These are phyloP conservation scores for Dactylellina haptotyla DNA, from an alignment of 2,329 filamentous ascomycete species.

Conservation along the genomic window DNA sequence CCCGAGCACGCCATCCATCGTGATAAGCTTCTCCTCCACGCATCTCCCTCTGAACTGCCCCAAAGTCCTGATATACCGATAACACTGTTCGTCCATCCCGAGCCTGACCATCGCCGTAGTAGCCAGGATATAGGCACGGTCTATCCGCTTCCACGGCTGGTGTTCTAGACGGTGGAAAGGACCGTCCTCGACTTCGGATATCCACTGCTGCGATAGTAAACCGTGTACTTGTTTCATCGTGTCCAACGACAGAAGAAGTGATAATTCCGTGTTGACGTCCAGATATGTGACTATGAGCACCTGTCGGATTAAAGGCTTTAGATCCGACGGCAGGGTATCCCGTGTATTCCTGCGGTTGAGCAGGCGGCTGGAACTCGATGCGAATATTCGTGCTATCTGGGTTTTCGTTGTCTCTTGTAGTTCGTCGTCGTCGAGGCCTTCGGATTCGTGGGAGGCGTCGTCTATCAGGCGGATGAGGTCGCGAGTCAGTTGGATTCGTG, in stretches of 20 bases:
- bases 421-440: not conserved
- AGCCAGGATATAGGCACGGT: too few species aligned
- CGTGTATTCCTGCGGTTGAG: too few species aligned
- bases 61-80: not conserved
- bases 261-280: conserved; percentile 4
- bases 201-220: too few species aligned
- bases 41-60: not conserved
- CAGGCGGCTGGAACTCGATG: too few species aligned
- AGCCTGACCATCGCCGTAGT: not conserved
- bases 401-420: too few species aligned
- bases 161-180: too few species aligned
- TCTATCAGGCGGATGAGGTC: not conserved
- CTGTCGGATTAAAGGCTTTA: too few species aligned
- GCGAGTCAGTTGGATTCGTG: not conserved
- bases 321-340: too few species aligned
- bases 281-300: not conserved
- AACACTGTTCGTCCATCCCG: conserved; percentile 13
- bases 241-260: conserved; percentile 4
- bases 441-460: not conserved
- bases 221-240: not conserved
- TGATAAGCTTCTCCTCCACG: not conserved
- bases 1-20: not conserved
- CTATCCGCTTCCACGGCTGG: too few species aligned
- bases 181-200: too few species aligned
- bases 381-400: too few species aligned